phyloP scores from a whole-genome alignment of 129 eudicot species.

The Flaveria sonorensis region DNA sequence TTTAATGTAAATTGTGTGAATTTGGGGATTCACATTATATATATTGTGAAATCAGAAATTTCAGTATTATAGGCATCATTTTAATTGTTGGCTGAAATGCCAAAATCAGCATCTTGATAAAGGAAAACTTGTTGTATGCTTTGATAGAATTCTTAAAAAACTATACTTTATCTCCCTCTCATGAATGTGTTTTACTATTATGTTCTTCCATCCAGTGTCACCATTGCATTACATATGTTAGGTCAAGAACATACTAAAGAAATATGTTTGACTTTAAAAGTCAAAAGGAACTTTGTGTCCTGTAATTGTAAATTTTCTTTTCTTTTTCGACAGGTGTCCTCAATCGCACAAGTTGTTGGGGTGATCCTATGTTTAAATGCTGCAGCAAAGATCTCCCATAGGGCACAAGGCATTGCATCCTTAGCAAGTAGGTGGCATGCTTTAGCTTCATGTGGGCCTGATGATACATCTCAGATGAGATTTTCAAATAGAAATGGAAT shows the following conservation, averaged over 20 bases:
- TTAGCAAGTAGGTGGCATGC: slow-evolving; percentile 89
- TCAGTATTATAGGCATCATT: not conserved
- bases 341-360: slow-evolving; percentile 76
- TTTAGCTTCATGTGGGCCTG: slow-evolving; percentile 56
- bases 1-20: too few species aligned
- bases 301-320: not conserved
- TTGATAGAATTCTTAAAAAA: too few species aligned
- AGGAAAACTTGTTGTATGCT: too few species aligned
- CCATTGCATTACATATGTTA: not conserved
- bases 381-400: slow-evolving; percentile 80
- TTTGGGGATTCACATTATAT: not conserved
- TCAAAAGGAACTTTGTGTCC: not conserved
- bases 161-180: too few species aligned
- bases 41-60: not conserved
- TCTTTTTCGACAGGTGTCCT: slow-evolving; percentile 55
- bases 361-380: slow-evolving; percentile 77
- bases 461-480: slow-evolving; percentile 52
- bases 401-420: slow-evolving; percentile 80
- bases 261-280: slow-evolving; percentile 10
- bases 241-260: not conserved
- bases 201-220: not conserved
- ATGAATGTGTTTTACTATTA: not conserved
- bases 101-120: too few species aligned
- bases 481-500: slow-evolving; percentile 35
- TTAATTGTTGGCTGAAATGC: not conserved